These are phyloP conservation scores for Yarrowia sp. DNA, from an alignment of 805 yeast genomes.

Conservation along the genomic window DNA sequence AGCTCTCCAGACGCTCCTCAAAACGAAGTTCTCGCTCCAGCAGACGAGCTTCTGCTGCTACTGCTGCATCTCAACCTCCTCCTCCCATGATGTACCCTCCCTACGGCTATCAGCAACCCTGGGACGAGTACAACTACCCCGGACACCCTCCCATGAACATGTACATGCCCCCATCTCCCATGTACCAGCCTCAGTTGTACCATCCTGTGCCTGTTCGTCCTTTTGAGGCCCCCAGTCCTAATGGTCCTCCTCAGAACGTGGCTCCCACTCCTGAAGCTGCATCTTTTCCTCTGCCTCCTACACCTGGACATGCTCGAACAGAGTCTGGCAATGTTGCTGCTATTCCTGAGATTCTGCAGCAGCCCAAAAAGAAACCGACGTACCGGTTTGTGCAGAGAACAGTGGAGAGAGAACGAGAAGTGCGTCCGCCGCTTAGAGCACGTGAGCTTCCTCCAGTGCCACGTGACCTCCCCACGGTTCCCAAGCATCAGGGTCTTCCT, in stretches of 20 bases:
- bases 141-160: conserved; percentile 15
- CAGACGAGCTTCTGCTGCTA: neutral
- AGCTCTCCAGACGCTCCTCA: neutral
- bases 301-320: conserved; percentile 9
- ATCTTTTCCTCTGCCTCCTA: neutral
- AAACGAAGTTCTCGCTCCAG: neutral
- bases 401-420: neutral
- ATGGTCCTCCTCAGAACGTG: neutral
- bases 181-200: conserved; percentile 21
- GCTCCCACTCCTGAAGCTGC: neutral
- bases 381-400: conserved; percentile 9
- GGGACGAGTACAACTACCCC: conserved; percentile 12
- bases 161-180: neutral
- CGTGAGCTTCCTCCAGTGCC: conserved; percentile 9
- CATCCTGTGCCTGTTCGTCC: conserved; percentile 23
- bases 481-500: conserved; percentile 4
- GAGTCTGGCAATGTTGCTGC: conserved; percentile 7
- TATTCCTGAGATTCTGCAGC: conserved; percentile 15
- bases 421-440: neutral
- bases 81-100: conserved; percentile 19
- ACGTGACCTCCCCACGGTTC: neutral
- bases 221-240: conserved; percentile 1
- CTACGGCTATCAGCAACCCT: neutral
- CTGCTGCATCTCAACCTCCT: neutral
- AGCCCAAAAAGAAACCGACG: neutral